Base-by-base conservation (phyloP, 768 basidiomycete species). In the Boletus subparvulus region DNA sequence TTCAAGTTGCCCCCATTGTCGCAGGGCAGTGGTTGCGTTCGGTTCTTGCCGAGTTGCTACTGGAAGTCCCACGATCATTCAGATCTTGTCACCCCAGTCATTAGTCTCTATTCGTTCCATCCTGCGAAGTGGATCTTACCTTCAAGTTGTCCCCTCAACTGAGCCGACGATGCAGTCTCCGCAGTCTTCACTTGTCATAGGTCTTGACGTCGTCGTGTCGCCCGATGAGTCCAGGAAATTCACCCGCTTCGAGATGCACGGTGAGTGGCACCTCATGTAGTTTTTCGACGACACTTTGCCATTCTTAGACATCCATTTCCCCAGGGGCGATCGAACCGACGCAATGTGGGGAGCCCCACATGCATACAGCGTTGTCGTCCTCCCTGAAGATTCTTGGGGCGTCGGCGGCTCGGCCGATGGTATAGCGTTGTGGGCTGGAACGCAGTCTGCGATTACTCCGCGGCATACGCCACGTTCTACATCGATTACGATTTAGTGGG, bases 401-500 rank as follows among this genome's bases (percentile, higher is more conserved):
- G 45, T 46, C 37, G 11, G 21, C 41, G 30, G 11, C 11, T 32
- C 32, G 32, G 49, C 41, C 16, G 40, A 56, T 49, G 45, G 26
- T 43, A 54, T 13, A 43, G 6, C 8, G 24, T 6, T n/a, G 43
- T 36, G 30, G 26, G 37, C 57, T 90, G 89, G 92, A 94, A 95
- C 74, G 88, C 88, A 12, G 90, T 92, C 55, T 94, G 92, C 74
- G 95, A 96, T 74, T 95, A 94, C 73, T 94, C 92, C 8, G 90
- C 93, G 2, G 94, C 94, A 1, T 95, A 94, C 69, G 81, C 94
- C 41, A 82, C 83, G 12, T 75, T 98, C 47, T 73, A 81, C 55
- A 95, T 89, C 2, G 62, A 69, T 37, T 74, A 83, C 28, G 78
- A 82, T 55, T 83, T 93, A 47, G 79, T 85, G 44, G 91, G 92